phyloP scores from a whole-genome alignment of 208 protist genomes.

The Trypanosoma rangeli region DNA sequence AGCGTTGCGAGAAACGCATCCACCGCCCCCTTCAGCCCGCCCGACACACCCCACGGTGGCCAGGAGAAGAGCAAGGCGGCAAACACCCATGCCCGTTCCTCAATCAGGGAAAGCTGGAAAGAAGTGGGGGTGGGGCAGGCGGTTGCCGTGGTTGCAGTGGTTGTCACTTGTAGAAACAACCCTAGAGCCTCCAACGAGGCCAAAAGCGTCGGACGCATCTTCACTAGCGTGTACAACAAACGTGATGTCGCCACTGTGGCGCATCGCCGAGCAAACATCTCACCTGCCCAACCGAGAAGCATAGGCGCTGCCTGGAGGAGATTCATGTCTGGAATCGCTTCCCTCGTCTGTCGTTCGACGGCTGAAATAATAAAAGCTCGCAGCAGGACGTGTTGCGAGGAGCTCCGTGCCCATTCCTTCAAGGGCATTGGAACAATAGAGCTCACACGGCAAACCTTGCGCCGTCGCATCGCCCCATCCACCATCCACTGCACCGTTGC shows the following conservation, averaged over 20 bases:
- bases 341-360: conserved; percentile 15
- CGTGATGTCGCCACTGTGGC: conserved; percentile 11
- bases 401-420: not conserved
- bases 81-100: conserved; percentile 26
- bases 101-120: not conserved
- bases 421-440: conserved; percentile 6
- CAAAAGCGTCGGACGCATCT: not conserved
- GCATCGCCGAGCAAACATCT: conserved; percentile 11
- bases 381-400: not conserved
- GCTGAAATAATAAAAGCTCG: conserved; percentile 17
- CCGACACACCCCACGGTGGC: conserved; percentile 22
- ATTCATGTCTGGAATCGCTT: not conserved
- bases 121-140: not conserved
- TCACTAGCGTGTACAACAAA: conserved; percentile 17
- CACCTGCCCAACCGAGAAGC: conserved; percentile 31
- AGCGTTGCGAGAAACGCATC: conserved; percentile 24
- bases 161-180: conserved; percentile 16
- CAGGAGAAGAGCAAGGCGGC: conserved; percentile 16
- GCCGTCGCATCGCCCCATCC: conserved; percentile 21
- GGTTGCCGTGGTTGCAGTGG: not conserved
- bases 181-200: conserved; percentile 25
- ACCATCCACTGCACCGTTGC: conserved; percentile 23
- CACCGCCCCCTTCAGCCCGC: conserved; percentile 13
- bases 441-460: not conserved
- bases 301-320: conserved; percentile 24